These are phyloP conservation scores for Rickenella mellea DNA, from an alignment of 768 basidiomycete species.

Conservation along the genomic window DNA sequence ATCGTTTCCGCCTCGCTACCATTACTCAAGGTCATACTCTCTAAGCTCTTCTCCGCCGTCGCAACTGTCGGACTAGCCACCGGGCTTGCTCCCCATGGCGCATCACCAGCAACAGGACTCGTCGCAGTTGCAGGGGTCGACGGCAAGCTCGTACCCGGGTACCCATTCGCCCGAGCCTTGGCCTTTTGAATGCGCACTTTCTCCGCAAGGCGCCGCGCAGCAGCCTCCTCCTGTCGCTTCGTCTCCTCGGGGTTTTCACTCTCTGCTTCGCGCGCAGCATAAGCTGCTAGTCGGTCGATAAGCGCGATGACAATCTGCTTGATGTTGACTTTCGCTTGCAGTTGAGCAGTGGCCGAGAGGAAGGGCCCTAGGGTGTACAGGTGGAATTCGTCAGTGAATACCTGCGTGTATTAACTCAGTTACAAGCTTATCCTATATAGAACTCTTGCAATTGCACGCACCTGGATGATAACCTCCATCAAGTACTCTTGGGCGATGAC, in stretches of 20 bases:
- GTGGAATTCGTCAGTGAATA: conserved; percentile 98
- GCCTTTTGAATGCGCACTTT: conserved; percentile 71
- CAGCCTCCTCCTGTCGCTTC: conserved; percentile 87
- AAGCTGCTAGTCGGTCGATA: conserved; percentile 91
- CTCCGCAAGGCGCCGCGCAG: conserved; percentile 79
- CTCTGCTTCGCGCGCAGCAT: conserved; percentile 95
- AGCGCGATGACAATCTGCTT: conserved; percentile 97
- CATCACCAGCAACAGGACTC: conserved; percentile 12
- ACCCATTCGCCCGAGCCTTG: conserved; percentile 45
- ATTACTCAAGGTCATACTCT: conserved; percentile 3
- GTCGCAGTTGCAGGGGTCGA: conserved; percentile 28
- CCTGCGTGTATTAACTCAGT: conserved; percentile 34
- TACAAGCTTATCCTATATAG: not conserved
- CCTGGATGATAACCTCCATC: conserved; percentile 99
- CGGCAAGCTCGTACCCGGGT: conserved; percentile 16
- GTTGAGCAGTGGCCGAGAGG: conserved; percentile 89
- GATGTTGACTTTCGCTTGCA: conserved; percentile 98
- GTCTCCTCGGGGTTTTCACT: conserved; percentile 93
- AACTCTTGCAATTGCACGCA: conserved; percentile 20
- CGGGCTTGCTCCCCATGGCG: conserved; percentile 10
- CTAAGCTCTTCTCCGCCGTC: conserved; percentile 10
- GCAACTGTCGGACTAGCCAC: conserved; percentile 6
- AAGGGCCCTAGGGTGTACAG: conserved; percentile 93
- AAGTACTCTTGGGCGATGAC: conserved; percentile 98
- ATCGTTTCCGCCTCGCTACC: conserved; percentile 6